These are phyloP conservation scores for Daldinia sp. DNA, from an alignment of 2,329 filamentous ascomycete genomes.

Conservation along the genomic window DNA sequence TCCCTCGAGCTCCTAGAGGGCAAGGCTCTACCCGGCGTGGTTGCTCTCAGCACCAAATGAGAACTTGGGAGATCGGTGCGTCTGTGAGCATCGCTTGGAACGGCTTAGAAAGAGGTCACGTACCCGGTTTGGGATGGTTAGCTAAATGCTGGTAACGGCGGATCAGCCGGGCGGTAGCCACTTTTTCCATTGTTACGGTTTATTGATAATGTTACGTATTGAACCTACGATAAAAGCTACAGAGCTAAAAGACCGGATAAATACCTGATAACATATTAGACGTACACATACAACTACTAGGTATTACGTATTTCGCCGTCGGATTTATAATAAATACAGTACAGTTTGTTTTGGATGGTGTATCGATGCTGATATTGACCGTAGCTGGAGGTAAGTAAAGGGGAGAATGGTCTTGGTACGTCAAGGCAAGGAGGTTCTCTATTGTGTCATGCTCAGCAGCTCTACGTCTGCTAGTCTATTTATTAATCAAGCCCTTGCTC, in stretches of 20 bases:
- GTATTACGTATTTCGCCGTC: neutral
- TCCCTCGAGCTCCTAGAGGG: slow-evolving; percentile 96
- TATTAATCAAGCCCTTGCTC: slow-evolving; percentile 21
- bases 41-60: slow-evolving; percentile 84
- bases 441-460: neutral
- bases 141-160: slow-evolving; percentile 7
- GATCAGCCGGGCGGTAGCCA: slow-evolving; percentile 9
- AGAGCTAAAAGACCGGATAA: slow-evolving; percentile 25
- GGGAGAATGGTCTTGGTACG: neutral
- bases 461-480: slow-evolving; percentile 11
- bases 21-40: slow-evolving; percentile 94
- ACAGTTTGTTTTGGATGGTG: neutral
- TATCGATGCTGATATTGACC: neutral
- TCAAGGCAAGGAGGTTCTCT: neutral
- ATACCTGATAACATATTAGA: neutral
- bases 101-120: slow-evolving; percentile 6
- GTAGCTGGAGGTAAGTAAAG: neutral
- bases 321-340: neutral
- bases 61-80: slow-evolving; percentile 34
- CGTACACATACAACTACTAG: neutral
- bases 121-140: slow-evolving; percentile 7
- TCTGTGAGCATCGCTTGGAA: slow-evolving; percentile 8
- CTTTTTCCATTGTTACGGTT: slow-evolving; percentile 5
- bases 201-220: slow-evolving; percentile 8
- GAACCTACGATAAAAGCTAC: slow-evolving; percentile 11